Evolutionary conservation across 805 yeast species (phyloP).

Genomic region (Pichia scutulata): DNA sequence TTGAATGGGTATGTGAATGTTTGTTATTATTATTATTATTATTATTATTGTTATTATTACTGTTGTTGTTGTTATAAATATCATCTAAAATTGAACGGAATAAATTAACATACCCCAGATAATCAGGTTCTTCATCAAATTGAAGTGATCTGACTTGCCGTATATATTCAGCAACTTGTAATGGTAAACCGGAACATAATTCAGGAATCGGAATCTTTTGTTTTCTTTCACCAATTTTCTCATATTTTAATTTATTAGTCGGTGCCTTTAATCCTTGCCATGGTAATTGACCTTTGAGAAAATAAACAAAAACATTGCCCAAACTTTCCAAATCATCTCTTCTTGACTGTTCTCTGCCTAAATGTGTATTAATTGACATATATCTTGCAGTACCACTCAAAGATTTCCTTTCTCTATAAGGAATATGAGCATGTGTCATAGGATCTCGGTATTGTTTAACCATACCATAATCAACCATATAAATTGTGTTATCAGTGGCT

Average conservation of each 20-base stretch:
- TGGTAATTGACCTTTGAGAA: constrained; percentile 70
- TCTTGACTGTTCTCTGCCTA: constrained; percentile 77
- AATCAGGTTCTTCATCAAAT: constrained; percentile 77
- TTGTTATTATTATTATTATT: no score
- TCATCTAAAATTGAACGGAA: constrained; percentile 53
- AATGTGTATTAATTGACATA: constrained; percentile 83
- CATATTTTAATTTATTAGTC: constrained; percentile 75
- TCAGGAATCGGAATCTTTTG: constrained; percentile 59
- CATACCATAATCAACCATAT: constrained; percentile 80
- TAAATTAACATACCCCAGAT: constrained; percentile 54
- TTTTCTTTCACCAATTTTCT: constrained; percentile 77
- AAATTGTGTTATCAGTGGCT: constrained; percentile 45
- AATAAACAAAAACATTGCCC: constrained; percentile 78
- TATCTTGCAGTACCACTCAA: constrained; percentile 81
- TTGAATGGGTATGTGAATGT: neutral
- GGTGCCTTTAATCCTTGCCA: constrained; percentile 91
- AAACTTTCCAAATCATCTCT: constrained; percentile 76
- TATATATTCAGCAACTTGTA: constrained; percentile 68
- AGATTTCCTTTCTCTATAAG: constrained; percentile 73
- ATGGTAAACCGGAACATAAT: constrained; percentile 57
- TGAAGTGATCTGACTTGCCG: constrained; percentile 58
- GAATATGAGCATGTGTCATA: constrained; percentile 70
- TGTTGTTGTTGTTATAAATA: constrained; percentile 28
- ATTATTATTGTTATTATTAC: no score
- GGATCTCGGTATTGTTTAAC: constrained; percentile 81